Evolutionary conservation across 2,329 filamentous ascomycete species (phyloP).

Genomic region (Apiospora aurea): DNA sequence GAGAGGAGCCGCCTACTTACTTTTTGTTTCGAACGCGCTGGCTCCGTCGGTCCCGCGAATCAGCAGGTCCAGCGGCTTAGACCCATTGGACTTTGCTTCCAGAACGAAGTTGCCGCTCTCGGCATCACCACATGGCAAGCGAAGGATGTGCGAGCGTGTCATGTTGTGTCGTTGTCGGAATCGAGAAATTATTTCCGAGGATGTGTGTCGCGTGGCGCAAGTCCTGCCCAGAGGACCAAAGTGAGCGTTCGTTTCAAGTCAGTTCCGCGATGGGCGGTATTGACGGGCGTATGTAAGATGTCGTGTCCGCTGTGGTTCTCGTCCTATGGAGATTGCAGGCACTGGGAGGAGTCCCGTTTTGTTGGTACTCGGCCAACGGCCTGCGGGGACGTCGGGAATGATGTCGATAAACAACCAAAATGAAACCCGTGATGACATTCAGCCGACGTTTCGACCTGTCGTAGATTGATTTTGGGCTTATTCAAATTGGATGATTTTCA

Average conservation of each 20-base stretch:
- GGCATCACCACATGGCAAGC: constrained; percentile 20
- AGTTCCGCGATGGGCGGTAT: constrained; percentile 12
- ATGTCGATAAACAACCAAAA: constrained; percentile 20
- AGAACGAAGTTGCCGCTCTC: constrained; percentile 18
- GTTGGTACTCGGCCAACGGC: constrained; percentile 12
- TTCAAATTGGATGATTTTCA: background rate
- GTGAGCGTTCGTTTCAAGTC: background rate
- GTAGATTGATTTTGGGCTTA: background rate
- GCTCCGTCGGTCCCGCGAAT: constrained; percentile 21
- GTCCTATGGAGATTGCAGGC: constrained; percentile 2
- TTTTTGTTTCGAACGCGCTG: constrained; percentile 23
- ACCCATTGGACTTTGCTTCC: constrained; percentile 16
- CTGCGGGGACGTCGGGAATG: constrained; percentile 5
- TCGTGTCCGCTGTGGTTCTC: constrained; percentile 11
- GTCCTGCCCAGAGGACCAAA: background rate
- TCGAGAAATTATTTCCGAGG: background rate
- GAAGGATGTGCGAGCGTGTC: constrained; percentile 20
- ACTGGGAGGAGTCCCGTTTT: background rate
- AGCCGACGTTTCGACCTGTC: constrained; percentile 11
- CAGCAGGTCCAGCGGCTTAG: constrained; percentile 20
- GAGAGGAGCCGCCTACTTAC: constrained; percentile 19
- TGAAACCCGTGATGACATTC: constrained; percentile 18
- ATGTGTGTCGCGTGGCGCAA: background rate
- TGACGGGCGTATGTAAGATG: background rate
- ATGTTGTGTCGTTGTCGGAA: background rate